These are phyloP conservation scores for Apiospora rasikravindrae DNA, from an alignment of 2,329 filamentous ascomycete species.

Conservation along the genomic window DNA sequence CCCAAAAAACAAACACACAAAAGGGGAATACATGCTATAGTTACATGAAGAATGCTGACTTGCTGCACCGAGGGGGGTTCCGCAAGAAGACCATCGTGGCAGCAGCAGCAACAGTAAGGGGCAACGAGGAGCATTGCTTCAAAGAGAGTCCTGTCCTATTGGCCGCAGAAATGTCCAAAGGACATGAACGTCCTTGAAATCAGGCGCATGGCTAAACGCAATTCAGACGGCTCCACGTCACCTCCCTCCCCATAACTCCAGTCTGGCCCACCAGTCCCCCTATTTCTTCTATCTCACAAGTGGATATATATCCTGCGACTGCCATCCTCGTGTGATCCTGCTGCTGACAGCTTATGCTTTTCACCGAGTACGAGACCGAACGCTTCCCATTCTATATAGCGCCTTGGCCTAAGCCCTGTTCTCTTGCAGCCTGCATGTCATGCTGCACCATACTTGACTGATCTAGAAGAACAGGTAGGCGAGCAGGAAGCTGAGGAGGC, in stretches of 20 bases:
- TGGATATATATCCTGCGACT: slow-evolving; percentile 10
- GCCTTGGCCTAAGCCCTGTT: slow-evolving; percentile 19
- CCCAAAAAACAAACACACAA: slow-evolving; percentile 23
- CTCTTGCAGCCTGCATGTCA: slow-evolving; percentile 22
- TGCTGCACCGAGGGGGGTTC: slow-evolving; percentile 5
- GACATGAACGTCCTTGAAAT: background rate
- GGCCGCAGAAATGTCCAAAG: background rate
- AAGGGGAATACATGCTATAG: slow-evolving; percentile 33
- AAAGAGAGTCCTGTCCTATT: background rate
- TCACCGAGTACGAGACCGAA: background rate
- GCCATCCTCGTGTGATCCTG: background rate
- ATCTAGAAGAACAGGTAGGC: slow-evolving; percentile 93
- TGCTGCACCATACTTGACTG: slow-evolving; percentile 19
- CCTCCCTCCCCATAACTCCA: slow-evolving; percentile 6
- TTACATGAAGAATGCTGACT: slow-evolving; percentile 22
- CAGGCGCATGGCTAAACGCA: background rate
- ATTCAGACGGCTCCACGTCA: background rate
- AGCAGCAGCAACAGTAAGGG: background rate
- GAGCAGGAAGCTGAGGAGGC: slow-evolving; percentile 88
- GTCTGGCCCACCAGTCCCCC: background rate
- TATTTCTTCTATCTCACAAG: slow-evolving; percentile 3
- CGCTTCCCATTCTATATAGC: slow-evolving; percentile 3
- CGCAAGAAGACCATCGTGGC: background rate
- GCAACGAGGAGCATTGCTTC: background rate
- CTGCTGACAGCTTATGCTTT: background rate